phyloP scores from a whole-genome alignment of 306 rosid genomes.

The Sechiopsis laciniata region DNA sequence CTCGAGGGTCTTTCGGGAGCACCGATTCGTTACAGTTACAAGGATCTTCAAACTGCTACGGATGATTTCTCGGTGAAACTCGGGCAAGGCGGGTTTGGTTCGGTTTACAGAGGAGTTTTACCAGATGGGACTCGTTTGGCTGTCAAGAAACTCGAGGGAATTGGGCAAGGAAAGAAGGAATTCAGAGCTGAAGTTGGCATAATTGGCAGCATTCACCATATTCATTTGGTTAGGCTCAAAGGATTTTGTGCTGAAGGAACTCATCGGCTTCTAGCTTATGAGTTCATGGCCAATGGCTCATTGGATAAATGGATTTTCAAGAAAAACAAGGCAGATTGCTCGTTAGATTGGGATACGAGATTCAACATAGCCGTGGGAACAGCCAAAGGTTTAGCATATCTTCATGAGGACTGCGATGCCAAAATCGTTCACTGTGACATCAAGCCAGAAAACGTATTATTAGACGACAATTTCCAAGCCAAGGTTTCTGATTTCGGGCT shows the following conservation, averaged over 20 bases:
- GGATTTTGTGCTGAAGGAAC: constrained; percentile 88
- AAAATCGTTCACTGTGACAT: constrained; percentile 92
- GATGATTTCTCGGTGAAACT: constrained; percentile 65
- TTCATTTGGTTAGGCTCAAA: constrained; percentile 63
- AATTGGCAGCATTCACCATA: constrained; percentile 89
- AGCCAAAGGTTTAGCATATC: constrained; percentile 82
- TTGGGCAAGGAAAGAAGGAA: constrained; percentile 94
- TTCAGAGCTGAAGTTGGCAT: constrained; percentile 92
- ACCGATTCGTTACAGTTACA: constrained; percentile 71
- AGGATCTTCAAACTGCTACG: constrained; percentile 67
- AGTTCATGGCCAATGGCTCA: constrained; percentile 81
- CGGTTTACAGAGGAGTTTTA: constrained; percentile 67
- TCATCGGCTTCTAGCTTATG: constrained; percentile 79
- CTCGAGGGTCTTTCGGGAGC: constrained; percentile 61
- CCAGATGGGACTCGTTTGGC: constrained; percentile 72
- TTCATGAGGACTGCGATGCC: constrained; percentile 83
- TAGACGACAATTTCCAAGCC: constrained; percentile 58
- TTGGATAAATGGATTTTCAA: constrained; percentile 81
- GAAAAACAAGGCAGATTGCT: constrained; percentile 40
- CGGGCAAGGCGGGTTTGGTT: constrained; percentile 93
- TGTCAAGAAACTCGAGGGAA: constrained; percentile 80
- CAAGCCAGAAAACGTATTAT: constrained; percentile 89
- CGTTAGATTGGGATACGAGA: constrained; percentile 71
- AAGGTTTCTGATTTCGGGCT: constrained; percentile 89
- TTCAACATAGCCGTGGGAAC: constrained; percentile 78